These are phyloP conservation scores for Canavalia ensiformis DNA, from an alignment of 306 rosid genomes.

Conservation along the genomic window DNA sequence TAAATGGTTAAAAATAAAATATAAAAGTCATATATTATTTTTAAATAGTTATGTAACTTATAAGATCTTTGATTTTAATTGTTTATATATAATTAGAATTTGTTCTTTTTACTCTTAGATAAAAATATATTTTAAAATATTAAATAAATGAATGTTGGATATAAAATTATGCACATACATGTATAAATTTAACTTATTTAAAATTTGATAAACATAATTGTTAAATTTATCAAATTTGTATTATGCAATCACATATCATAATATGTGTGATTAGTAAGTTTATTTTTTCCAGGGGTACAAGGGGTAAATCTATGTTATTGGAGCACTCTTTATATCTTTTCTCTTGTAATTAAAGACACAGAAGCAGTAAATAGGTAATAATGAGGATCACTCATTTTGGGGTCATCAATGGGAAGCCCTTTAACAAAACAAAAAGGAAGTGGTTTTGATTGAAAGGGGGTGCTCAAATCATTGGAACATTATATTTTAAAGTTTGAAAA, in stretches of 20 bases:
- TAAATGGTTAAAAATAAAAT: too few relatives aligned
- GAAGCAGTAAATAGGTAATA: slow-evolving; percentile 60
- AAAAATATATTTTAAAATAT: too few relatives aligned
- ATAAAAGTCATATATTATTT: too few relatives aligned
- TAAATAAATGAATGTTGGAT: too few relatives aligned
- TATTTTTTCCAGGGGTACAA: background rate
- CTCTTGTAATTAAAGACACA: slow-evolving; percentile 41
- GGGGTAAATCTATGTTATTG: slow-evolving; percentile 47
- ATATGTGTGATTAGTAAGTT: slow-evolving; percentile 34
- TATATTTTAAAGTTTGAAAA: slow-evolving; percentile 59
- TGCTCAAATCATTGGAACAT: slow-evolving; percentile 79
- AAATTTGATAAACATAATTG: too few relatives aligned
- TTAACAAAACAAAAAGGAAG: slow-evolving; percentile 55
- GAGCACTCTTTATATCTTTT: slow-evolving; percentile 44
- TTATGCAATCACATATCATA: slow-evolving; percentile 8
- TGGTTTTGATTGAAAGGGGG: slow-evolving; percentile 59
- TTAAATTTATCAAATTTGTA: background rate
- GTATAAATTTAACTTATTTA: too few relatives aligned
- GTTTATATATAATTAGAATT: too few relatives aligned
- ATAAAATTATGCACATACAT: too few relatives aligned
- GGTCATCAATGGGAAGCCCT: slow-evolving; percentile 48
- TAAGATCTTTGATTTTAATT: too few relatives aligned
- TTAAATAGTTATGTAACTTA: too few relatives aligned
- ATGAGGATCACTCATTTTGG: slow-evolving; percentile 53
- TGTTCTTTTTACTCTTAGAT: too few relatives aligned